Evolutionary conservation across 805 yeast genomes (phyloP).

Genomic region (Schizosaccharomyces cryophilus): DNA sequence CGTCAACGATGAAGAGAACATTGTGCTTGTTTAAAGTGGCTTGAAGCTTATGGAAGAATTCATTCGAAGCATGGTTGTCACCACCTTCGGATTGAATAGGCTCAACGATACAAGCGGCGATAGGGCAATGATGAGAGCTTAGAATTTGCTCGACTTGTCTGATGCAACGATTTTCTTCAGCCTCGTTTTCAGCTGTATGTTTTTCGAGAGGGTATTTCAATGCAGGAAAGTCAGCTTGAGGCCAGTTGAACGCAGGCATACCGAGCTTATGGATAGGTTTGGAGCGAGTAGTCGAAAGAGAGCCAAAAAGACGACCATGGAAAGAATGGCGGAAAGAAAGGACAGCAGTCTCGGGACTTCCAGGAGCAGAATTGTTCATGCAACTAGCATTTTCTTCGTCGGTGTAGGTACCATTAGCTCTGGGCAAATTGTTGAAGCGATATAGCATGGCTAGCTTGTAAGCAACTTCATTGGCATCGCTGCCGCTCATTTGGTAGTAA

Average conservation of each 20-base stretch:
- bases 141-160: constrained; percentile 48
- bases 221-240: constrained; percentile 77
- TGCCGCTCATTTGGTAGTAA: constrained; percentile 66
- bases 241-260: constrained; percentile 87
- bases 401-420: constrained; percentile 29
- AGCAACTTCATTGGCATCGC: constrained; percentile 74
- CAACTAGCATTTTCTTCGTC: constrained; percentile 43
- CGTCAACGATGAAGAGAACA: constrained; percentile 54
- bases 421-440: constrained; percentile 34
- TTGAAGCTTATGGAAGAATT: constrained; percentile 62
- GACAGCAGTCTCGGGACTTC: constrained; percentile 58
- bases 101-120: constrained; percentile 75
- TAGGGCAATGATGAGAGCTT: constrained; percentile 42
- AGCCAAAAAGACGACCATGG: constrained; percentile 87
- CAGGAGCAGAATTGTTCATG: constrained; percentile 61
- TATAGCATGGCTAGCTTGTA: constrained; percentile 73
- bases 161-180: constrained; percentile 66
- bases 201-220: constrained; percentile 65
- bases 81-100: constrained; percentile 87
- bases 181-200: constrained; percentile 33
- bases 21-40: constrained; percentile 48
- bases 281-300: constrained; percentile 75
- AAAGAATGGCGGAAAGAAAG: constrained; percentile 69
- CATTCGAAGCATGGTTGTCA: constrained; percentile 60
- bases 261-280: constrained; percentile 80